Evolutionary conservation across 495 filamentous ascomycete species (phyloP).

Genomic region (Terfezia boudieri): DNA sequence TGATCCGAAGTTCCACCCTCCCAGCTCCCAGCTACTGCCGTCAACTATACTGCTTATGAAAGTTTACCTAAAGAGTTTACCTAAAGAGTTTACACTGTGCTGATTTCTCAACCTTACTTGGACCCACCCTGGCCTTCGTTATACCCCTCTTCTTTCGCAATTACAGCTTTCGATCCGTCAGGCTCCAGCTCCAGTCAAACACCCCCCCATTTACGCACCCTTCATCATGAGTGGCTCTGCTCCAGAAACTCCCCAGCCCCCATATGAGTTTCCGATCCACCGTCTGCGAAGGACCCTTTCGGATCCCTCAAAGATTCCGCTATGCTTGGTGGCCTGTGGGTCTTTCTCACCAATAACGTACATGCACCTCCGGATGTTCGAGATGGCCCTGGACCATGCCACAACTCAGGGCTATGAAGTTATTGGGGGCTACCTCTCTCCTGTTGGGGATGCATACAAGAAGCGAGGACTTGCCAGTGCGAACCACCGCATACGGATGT

Average conservation of each 20-base stretch:
- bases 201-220: too few relatives aligned
- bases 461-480: conserved; percentile 67
- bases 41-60: too few relatives aligned
- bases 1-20: too few relatives aligned
- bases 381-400: conserved; percentile 66
- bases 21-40: too few relatives aligned
- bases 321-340: conserved; percentile 74
- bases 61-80: too few relatives aligned
- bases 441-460: conserved; percentile 71
- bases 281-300: conserved; percentile 47
- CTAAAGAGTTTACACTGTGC: too few relatives aligned
- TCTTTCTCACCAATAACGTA: conserved; percentile 75
- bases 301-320: conserved; percentile 46
- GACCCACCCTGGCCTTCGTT: too few relatives aligned
- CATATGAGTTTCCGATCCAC: conserved; percentile 49
- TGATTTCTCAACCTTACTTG: too few relatives aligned
- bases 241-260: not conserved
- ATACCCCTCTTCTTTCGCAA: too few relatives aligned
- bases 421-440: conserved; percentile 59
- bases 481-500: conserved; percentile 46
- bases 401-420: conserved; percentile 47
- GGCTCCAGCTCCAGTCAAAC: too few relatives aligned
- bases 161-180: too few relatives aligned
- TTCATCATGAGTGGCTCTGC: too few relatives aligned
- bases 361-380: conserved; percentile 84